Evolutionary conservation across 31 red algal genomes (phyloP), one percentile per base, ranked within the genome.

Genomic region (Porphyra umbilicalis): DNA sequence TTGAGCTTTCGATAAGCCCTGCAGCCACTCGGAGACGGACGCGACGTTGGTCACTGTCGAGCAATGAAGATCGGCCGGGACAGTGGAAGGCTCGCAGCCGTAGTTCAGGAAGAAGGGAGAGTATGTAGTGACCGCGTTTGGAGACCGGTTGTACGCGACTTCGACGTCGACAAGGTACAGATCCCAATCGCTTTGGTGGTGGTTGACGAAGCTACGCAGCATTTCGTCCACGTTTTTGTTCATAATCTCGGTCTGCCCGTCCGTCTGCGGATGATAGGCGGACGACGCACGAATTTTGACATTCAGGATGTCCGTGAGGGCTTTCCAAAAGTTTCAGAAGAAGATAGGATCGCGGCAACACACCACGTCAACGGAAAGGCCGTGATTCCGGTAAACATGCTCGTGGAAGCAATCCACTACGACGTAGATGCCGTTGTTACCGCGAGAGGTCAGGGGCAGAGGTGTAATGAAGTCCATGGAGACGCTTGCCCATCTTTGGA

Each of bases 221-320:
- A 90, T 90, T 81, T 90, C 88, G 75, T 90, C 76, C 7, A 79
- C 38, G 80, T 78, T 85, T 36, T 78, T n/a, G 37, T 84, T 36
- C 10, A 78, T 67, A 76, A 76, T 36, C 77, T 90, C 88, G 3
- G 82, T 84, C 76, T 85, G 82, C 25, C 82, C 88, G 80, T 90
- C 88, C 34, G 88, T 90, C 75, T 90, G 83, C 0, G 83, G 83
- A 86, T 90, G 83, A 74, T 85, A 90, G 38, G 77, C 78, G 32
- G 83, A 78, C 6, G 83, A 90, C 1, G 85, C 11, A 34, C 78
- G 82, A 8, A 86, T 79, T 35, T 91, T 86, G n/a, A 85, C 79
- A 25, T 83, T 30, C 39, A 91, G 57, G 39, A 78, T 40, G 13
- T 83, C 75, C 74, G 80, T 85, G 16, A 91, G 77, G n/a, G 82